Evolutionary conservation across 192 early-diverging fungal genomes (phyloP).

Genomic region (Linnemannia zychae): DNA sequence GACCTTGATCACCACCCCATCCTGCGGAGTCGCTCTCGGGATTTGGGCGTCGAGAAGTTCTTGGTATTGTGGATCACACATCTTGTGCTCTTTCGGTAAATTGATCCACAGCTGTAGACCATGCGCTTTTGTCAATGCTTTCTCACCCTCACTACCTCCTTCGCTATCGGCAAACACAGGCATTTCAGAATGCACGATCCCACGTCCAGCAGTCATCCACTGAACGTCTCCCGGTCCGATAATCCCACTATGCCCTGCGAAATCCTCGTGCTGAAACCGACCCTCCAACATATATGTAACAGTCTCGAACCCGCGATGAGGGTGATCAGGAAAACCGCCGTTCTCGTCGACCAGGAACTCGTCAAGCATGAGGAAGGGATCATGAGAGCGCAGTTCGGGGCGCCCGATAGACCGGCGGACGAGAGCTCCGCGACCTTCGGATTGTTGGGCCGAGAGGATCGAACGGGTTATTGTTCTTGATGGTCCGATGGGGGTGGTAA

Average conservation of each 20-base stretch:
- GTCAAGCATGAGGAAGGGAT: conserved; percentile 57
- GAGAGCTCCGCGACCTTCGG: conserved; percentile 87
- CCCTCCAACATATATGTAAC: conserved; percentile 75
- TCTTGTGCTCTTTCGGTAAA: conserved; percentile 69
- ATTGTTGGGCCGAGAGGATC: conserved; percentile 54
- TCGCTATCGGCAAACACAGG: conserved; percentile 43
- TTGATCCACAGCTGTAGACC: conserved; percentile 80
- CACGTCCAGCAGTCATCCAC: conserved; percentile 80
- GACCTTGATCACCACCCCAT: conserved; percentile 39
- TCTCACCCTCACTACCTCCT: conserved; percentile 52
- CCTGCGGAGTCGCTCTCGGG: conserved; percentile 30
- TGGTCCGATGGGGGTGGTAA: not conserved
- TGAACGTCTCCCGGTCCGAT: conserved; percentile 67
- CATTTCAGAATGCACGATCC: conserved; percentile 74
- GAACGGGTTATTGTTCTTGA: conserved; percentile 24
- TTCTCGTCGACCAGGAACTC: conserved; percentile 41
- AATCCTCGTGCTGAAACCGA: conserved; percentile 70
- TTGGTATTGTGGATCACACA: conserved; percentile 66
- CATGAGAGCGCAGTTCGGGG: conserved; percentile 44
- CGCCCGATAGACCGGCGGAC: conserved; percentile 87
- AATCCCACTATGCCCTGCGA: conserved; percentile 64
- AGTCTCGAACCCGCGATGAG: conserved; percentile 78
- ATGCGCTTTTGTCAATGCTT: conserved; percentile 54
- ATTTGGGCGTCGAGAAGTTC: conserved; percentile 51
- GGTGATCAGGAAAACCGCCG: conserved; percentile 63